Conservation (phyloP, 2,329 filamentous ascomycete genomes). For the Paecilomyces formosus region DNA sequence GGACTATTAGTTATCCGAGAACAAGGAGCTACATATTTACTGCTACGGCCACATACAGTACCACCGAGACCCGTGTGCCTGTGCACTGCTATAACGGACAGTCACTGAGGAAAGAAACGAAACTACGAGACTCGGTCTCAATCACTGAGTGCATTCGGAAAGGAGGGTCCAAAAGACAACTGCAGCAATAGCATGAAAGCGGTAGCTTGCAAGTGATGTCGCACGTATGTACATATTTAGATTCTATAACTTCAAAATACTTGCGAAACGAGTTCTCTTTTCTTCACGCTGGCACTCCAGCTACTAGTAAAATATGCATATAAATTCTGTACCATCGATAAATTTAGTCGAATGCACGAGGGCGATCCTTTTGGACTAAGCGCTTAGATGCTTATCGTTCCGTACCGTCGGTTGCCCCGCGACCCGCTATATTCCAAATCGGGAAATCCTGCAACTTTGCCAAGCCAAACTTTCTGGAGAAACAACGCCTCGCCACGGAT, state of each 20-base stretch:
- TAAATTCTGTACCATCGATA: background rate
- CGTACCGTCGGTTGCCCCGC: constrained; percentile 24
- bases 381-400: background rate
- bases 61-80: background rate
- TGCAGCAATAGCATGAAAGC: background rate
- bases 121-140: background rate
- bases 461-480: constrained; percentile 17
- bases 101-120: background rate
- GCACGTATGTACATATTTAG: background rate
- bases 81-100: background rate
- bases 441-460: constrained; percentile 25
- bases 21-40: background rate
- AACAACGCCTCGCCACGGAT: background rate
- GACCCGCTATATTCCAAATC: constrained; percentile 18
- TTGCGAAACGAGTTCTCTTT: background rate
- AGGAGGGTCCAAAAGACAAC: background rate
- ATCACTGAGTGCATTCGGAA: background rate
- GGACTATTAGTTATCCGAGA: background rate
- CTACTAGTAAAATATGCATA: background rate
- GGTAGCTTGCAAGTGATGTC: background rate
- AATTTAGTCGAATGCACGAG: background rate
- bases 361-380: background rate
- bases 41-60: background rate
- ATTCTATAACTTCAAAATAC: background rate
- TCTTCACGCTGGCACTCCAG: background rate